These are phyloP conservation scores for Xylaria sp. DNA, from an alignment of 2,329 filamentous ascomycete species.

Conservation along the genomic window DNA sequence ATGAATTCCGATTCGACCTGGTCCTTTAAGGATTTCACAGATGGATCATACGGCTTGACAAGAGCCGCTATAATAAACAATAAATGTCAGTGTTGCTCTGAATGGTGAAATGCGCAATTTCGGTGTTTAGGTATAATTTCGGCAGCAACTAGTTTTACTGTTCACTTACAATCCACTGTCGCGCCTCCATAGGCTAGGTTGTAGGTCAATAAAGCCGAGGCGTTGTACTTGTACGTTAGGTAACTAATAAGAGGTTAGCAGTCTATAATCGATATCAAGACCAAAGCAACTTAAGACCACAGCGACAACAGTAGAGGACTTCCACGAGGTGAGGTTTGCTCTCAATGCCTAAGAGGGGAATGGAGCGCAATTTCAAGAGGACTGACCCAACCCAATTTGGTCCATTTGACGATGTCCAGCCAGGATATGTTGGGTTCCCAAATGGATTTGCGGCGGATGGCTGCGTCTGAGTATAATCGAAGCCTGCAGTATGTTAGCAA, in stretches of 20 bases:
- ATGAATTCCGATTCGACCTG: constrained; percentile 59
- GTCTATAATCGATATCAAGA: background rate
- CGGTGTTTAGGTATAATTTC: background rate
- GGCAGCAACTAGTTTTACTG: background rate
- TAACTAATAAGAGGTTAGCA: constrained; percentile 48
- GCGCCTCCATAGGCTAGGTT: constrained; percentile 66
- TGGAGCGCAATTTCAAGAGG: background rate
- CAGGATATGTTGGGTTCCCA: constrained; percentile 68
- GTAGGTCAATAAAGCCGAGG: constrained; percentile 58
- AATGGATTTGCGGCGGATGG: constrained; percentile 66
- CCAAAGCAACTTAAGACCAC: background rate
- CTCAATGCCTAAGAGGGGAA: background rate
- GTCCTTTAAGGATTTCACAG: constrained; percentile 60
- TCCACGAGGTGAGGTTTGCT: background rate
- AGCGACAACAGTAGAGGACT: background rate
- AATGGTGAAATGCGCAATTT: background rate
- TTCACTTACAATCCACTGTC: constrained; percentile 57
- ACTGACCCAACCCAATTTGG: constrained; percentile 58
- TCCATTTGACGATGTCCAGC: constrained; percentile 61
- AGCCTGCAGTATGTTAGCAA: constrained; percentile 52
- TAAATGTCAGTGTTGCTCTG: background rate
- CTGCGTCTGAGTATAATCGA: constrained; percentile 61
- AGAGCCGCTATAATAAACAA: constrained; percentile 48
- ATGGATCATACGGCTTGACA: constrained; percentile 60
- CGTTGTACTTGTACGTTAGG: constrained; percentile 59